Evolutionary conservation across 306 rosid species (phyloP), one percentile per base, ranked within the genome.

Genomic region (Ormosia emarginata): DNA sequence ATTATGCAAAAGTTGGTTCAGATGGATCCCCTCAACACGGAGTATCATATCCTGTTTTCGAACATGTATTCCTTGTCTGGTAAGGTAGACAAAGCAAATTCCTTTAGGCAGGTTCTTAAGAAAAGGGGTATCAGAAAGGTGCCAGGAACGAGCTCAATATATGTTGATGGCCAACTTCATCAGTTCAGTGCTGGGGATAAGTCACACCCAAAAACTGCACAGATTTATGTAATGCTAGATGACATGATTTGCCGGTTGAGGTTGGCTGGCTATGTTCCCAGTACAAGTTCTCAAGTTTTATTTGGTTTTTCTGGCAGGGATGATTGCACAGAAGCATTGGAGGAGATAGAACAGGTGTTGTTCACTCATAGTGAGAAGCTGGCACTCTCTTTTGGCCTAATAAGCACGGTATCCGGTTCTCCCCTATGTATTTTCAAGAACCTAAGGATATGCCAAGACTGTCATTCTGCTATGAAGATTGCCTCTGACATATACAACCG

Each of bases 361-460:
- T 90, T 93, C 85, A 76, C 85, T 75, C 95, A 91, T 66, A 89
- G 95, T 86, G 97, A 93, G 87, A 93, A 93, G 82, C 79, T 93
- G 11, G 92, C 95, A 46, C 89, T 91, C 12, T 90, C 92, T 87
- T 91, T 90, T 86, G 97, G 95, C 64, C 91, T 93, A 62, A 80
- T 86, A 32, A 87, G 84, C 85, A 93, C 94, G 43, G 29, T 80
- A 79, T 36, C 77, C 4, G 85, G 94, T 75, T 85, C 91, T 5
- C 83, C 94, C 7, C 86, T 90, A 3, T 83, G 85, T 37, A 85
- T 90, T 77, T 93, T 91, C 86, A 93, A 93, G 88, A 91, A 89
- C 76, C 50, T 93, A 49, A 86, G 93, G 74, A 93, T 90, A 75
- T 91, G 93, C 81, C 82, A 67, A 46, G 96, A 93, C 74, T 91